Evolutionary conservation across 805 yeast genomes (phyloP).

Genomic region (Nakazawaea ernobii): DNA sequence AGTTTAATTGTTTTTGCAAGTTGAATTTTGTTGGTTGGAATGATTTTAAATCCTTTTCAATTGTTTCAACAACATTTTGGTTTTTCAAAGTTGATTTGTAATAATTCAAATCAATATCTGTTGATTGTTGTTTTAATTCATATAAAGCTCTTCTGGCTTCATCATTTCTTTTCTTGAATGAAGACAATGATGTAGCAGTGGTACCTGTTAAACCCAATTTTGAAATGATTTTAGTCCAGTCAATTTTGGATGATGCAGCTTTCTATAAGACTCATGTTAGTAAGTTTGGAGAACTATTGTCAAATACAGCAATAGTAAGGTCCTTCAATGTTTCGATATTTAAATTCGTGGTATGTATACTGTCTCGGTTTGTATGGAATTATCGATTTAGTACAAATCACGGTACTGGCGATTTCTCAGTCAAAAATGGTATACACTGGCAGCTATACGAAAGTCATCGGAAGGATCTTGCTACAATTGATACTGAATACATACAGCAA

Average conservation of each 20-base stretch:
- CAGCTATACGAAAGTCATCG: no score
- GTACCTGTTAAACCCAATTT: slow-evolving; percentile 88
- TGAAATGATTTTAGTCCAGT: slow-evolving; percentile 89
- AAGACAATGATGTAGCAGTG: slow-evolving; percentile 81
- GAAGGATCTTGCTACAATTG: no score
- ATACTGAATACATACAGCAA: no score
- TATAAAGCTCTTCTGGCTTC: slow-evolving; percentile 85
- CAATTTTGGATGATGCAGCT: slow-evolving; percentile 78
- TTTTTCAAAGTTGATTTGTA: slow-evolving; percentile 82
- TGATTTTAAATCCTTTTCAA: slow-evolving; percentile 66
- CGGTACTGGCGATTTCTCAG: no score
- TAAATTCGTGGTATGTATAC: no score
- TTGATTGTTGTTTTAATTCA: slow-evolving; percentile 66
- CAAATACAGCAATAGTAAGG: no score
- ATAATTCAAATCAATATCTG: slow-evolving; percentile 73
- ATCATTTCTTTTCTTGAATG: slow-evolving; percentile 97
- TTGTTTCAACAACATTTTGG: slow-evolving; percentile 68
- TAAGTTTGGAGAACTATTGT: no score
- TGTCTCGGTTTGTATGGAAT: no score
- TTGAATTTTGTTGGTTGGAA: slow-evolving; percentile 86
- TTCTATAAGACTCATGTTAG: slow-evolving; percentile 22
- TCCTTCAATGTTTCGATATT: no score
- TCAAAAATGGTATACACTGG: no score
- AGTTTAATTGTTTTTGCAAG: slow-evolving; percentile 81
- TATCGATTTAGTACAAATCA: no score